Percentiles rank a stretch among this genome's conserved stretches.
These are phyloP conservation scores for Pleurotus platypus DNA, from an alignment of 768 basidiomycete species.

Conservation along the genomic window DNA sequence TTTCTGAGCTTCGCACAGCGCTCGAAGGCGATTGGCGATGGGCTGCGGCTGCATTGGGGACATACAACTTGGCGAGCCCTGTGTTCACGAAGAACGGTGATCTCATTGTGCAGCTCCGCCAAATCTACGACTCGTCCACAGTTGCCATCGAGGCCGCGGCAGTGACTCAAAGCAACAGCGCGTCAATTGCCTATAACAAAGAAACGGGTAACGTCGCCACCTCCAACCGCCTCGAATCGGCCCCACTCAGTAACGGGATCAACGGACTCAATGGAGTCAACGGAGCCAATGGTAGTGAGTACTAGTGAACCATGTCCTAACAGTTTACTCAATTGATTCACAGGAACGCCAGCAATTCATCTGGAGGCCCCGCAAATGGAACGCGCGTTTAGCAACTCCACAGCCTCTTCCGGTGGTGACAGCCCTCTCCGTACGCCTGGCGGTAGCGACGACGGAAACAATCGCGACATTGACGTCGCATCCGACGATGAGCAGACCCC, in stretches of 20 bases:
- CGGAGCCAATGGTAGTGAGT: no score
- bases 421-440: background rate
- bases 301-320: background rate
- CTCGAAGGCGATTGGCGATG: constrained; percentile 11
- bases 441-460: background rate
- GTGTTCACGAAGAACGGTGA: constrained; percentile 12
- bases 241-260: no score
- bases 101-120: constrained; percentile 11
- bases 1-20: constrained; percentile 4
- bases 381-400: background rate
- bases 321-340: background rate
- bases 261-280: no score
- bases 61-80: constrained; percentile 9
- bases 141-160: background rate
- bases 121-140: background rate
- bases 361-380: background rate
- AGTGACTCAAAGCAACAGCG: background rate
- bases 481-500: no score
- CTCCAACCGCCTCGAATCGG: no score
- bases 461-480: background rate
- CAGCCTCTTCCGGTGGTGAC: background rate
- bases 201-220: background rate
- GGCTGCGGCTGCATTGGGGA: constrained; percentile 1
- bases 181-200: background rate
- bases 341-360: background rate